Conservation (phyloP, 2,329 filamentous ascomycete genomes). For the Sphaerulina populicola region DNA sequence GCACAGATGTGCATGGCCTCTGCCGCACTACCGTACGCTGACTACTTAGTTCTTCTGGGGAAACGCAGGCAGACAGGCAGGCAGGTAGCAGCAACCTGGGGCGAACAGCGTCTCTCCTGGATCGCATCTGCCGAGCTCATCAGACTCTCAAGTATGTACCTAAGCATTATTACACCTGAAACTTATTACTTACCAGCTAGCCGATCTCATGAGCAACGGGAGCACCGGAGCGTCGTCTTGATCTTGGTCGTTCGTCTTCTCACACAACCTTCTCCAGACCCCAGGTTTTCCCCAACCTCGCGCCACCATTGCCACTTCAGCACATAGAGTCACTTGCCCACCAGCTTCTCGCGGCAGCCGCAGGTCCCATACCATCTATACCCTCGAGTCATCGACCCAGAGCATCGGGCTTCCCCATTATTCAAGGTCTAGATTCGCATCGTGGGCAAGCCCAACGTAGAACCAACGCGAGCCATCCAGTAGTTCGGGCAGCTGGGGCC, state of each 20-base stretch:
- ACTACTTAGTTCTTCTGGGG: background rate
- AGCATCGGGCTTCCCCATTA: slow-evolving; percentile 1
- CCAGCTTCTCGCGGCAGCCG: background rate
- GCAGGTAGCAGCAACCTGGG: slow-evolving; percentile 6
- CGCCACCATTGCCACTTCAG: slow-evolving; percentile 9
- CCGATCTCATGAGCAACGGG: slow-evolving; percentile 4
- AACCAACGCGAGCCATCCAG: background rate
- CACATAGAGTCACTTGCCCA: background rate
- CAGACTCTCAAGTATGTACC: slow-evolving; percentile 7
- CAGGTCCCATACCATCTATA: background rate
- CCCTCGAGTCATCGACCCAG: background rate
- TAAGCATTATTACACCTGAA: slow-evolving; percentile 8
- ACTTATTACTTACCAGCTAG: slow-evolving; percentile 1
- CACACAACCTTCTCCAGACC: slow-evolving; percentile 22
- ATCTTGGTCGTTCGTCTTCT: background rate
- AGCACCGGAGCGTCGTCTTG: slow-evolving; percentile 4
- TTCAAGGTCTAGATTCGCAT: slow-evolving; percentile 7
- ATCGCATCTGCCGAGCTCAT: slow-evolving; percentile 15
- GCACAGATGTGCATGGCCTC: slow-evolving; percentile 12
- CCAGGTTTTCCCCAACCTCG: slow-evolving; percentile 22
- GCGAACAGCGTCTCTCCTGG: slow-evolving; percentile 14
- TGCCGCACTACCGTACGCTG: no score
- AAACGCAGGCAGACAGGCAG: background rate
- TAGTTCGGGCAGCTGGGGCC: slow-evolving; percentile 16
- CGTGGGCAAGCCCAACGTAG: slow-evolving; percentile 10